Conservation (phyloP, 495 filamentous ascomycete genomes). For the Podospora didyma region DNA sequence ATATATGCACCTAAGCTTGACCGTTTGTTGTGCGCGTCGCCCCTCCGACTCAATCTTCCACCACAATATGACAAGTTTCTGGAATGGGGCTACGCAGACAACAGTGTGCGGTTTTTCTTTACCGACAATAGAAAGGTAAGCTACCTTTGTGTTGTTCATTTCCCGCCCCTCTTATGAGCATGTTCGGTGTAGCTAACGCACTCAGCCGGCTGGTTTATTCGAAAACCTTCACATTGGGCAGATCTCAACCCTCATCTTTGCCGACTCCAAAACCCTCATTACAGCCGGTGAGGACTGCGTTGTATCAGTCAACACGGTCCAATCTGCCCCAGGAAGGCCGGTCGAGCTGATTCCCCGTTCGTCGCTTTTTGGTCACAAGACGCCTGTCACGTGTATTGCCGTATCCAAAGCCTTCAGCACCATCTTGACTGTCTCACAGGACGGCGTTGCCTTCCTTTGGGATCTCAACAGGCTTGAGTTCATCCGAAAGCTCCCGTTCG, state of each 20-base stretch:
- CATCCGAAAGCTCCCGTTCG: slow-evolving; percentile 64
- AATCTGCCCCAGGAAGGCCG: slow-evolving; percentile 51
- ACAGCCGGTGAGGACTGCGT: slow-evolving; percentile 91
- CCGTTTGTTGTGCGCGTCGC: slow-evolving; percentile 75
- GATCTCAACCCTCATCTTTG: slow-evolving; percentile 74
- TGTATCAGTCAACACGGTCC: slow-evolving; percentile 72
- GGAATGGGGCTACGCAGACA: slow-evolving; percentile 95
- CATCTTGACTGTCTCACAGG: slow-evolving; percentile 72
- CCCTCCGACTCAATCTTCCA: slow-evolving; percentile 80
- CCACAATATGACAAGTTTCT: slow-evolving; percentile 85
- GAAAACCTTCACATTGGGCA: slow-evolving; percentile 91
- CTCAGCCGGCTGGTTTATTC: slow-evolving; percentile 67
- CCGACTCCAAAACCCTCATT: slow-evolving; percentile 83
- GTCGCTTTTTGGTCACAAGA: slow-evolving; percentile 84
- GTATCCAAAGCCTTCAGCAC: slow-evolving; percentile 84
- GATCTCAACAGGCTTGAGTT: slow-evolving; percentile 87
- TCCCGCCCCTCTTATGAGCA: neutral
- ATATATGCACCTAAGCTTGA: slow-evolving; percentile 77
- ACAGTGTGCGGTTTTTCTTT: slow-evolving; percentile 83
- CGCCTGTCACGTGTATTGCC: slow-evolving; percentile 73
- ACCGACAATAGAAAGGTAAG: slow-evolving; percentile 66
- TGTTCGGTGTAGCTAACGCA: neutral
- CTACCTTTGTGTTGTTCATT: neutral
- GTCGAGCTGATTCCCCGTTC: slow-evolving; percentile 79
- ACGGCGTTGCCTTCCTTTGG: slow-evolving; percentile 85